Percentiles rank a stretch among this genome's conserved stretches.
phyloP scores from a whole-genome alignment of 371 early-diverging fungal genomes.

The Syncephalastrum monosporum region DNA sequence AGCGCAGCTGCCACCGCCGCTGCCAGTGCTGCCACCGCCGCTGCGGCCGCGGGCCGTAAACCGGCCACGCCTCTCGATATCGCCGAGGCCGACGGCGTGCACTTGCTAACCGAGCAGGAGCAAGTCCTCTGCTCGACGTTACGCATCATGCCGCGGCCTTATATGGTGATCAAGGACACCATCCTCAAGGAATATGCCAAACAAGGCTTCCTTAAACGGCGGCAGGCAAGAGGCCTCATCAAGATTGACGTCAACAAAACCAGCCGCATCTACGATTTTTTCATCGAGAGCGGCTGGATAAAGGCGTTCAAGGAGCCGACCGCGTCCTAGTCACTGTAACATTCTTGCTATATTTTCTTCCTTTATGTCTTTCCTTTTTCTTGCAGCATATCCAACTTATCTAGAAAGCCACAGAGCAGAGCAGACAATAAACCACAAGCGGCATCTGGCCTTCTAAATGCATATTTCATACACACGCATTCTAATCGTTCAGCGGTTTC shows the following conservation, averaged over 20 bases:
- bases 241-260: slow-evolving; percentile 91
- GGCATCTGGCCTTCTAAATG: no score
- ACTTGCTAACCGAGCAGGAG: slow-evolving; percentile 80
- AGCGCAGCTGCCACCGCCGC: slow-evolving; percentile 6
- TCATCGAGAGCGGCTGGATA: slow-evolving; percentile 90
- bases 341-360: no score
- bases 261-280: slow-evolving; percentile 84
- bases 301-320: slow-evolving; percentile 45
- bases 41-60: slow-evolving; percentile 48
- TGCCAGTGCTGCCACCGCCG: slow-evolving; percentile 24
- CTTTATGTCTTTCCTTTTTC: no score
- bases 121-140: slow-evolving; percentile 79
- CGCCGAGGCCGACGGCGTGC: slow-evolving; percentile 79
- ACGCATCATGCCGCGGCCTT: slow-evolving; percentile 83
- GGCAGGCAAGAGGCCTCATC: slow-evolving; percentile 77
- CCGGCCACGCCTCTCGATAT: slow-evolving; percentile 76
- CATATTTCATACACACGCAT: no score
- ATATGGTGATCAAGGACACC: slow-evolving; percentile 88
- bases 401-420: no score
- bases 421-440: no score
- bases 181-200: slow-evolving; percentile 81
- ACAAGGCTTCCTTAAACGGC: slow-evolving; percentile 68
- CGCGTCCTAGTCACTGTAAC: not conserved
- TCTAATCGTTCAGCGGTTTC: no score
- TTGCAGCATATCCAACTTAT: no score